A percentile compares a stretch with the other conserved stretches of the same genome.
phyloP scores from a whole-genome alignment of 441 rosid species.

The Geranium incanum region DNA sequence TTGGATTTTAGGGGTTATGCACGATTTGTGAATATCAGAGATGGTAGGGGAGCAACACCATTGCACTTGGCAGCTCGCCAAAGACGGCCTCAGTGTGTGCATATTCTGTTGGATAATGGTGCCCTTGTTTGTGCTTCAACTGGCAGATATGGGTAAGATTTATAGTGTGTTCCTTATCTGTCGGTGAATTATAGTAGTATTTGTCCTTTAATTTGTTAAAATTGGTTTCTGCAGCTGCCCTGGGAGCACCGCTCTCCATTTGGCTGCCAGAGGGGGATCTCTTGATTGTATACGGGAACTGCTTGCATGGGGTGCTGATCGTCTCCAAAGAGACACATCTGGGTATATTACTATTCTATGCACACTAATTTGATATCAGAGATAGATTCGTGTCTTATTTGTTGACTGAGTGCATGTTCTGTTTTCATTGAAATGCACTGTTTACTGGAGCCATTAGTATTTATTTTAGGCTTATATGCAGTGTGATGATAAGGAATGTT shows the following conservation, averaged over 20 bases:
- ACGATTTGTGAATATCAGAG: constrained; percentile 65
- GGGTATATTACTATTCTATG: constrained; percentile 48
- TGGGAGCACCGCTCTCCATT: constrained; percentile 91
- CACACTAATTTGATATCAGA: too few species aligned
- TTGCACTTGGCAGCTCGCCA: constrained; percentile 72
- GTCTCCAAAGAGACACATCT: constrained; percentile 81
- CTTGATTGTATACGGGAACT: constrained; percentile 79
- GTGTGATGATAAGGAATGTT: background rate
- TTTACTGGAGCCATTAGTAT: too few species aligned
- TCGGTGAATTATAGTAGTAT: background rate
- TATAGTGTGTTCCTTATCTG: background rate
- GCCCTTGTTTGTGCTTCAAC: constrained; percentile 73
- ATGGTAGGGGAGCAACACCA: constrained; percentile 63
- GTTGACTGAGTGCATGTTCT: too few species aligned
- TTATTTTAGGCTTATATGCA: background rate
- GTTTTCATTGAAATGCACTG: too few species aligned
- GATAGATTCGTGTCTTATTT: too few species aligned
- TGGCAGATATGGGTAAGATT: constrained; percentile 57
- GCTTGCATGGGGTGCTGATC: constrained; percentile 99
- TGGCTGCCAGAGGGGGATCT: constrained; percentile 96
- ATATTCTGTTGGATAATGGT: constrained; percentile 55
- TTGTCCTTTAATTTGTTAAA: constrained; percentile 16
- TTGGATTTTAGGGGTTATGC: constrained; percentile 53
- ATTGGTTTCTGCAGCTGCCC: constrained; percentile 48
- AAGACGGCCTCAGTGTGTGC: constrained; percentile 51